Percentiles rank a stretch among this genome's conserved stretches.
These are phyloP conservation scores for Macadamia integrifolia DNA, from an alignment of 164 flowering plant genomes.

Conservation along the genomic window DNA sequence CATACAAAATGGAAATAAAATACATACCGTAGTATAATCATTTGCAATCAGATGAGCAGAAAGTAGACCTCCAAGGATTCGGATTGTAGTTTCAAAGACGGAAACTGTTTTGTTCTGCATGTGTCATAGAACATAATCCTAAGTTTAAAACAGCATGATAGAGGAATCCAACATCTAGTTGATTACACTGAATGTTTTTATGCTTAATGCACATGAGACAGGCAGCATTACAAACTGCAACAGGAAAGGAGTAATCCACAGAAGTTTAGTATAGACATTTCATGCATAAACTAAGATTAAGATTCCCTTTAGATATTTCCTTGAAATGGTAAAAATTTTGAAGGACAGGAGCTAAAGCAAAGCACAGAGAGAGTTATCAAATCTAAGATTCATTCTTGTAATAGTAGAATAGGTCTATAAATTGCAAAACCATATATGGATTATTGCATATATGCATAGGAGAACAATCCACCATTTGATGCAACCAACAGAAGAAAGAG, in stretches of 20 bases:
- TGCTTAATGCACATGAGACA: background rate
- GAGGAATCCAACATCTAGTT: background rate
- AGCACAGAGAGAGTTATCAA: no score
- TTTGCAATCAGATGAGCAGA: slow-evolving; percentile 98
- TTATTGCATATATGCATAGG: no score
- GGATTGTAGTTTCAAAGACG: slow-evolving; percentile 89
- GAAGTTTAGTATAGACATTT: background rate
- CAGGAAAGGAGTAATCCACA: background rate
- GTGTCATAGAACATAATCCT: background rate
- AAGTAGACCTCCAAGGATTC: slow-evolving; percentile 91
- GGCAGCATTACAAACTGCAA: background rate
- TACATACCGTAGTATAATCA: slow-evolving; percentile 80
- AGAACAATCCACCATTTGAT: no score
- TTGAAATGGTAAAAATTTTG: no score
- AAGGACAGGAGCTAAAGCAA: no score
- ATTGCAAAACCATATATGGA: no score
- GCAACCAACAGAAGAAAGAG: no score
- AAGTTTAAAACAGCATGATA: background rate
- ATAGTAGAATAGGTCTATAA: no score
- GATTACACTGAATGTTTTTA: background rate
- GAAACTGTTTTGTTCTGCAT: slow-evolving; percentile 97
- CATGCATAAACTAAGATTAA: no score
- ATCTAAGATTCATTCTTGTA: no score
- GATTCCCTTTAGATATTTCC: no score
- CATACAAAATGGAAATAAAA: background rate